These are phyloP conservation scores for Leishmania braziliensis DNA, from an alignment of 208 protist species.

Conservation along the genomic window DNA sequence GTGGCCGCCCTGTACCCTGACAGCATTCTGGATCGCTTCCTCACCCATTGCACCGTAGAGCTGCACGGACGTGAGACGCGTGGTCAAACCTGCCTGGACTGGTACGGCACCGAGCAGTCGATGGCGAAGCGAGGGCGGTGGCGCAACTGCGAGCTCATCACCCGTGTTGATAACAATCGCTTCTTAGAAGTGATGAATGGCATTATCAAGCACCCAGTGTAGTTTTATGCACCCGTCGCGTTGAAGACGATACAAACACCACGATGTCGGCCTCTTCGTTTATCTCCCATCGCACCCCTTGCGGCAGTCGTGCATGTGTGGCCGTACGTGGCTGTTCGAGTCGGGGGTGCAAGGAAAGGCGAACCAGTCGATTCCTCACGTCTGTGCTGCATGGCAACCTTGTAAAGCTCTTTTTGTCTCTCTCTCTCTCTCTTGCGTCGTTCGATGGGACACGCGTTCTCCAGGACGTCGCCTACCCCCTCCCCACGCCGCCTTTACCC, in stretches of 20 bases:
- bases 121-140: constrained; percentile 83
- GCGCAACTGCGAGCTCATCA: constrained; percentile 76
- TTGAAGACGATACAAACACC: background rate
- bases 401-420: background rate
- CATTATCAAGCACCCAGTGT: constrained; percentile 46
- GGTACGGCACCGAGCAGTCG: constrained; percentile 87
- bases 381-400: background rate
- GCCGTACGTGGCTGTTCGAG: background rate
- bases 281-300: background rate
- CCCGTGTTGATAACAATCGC: constrained; percentile 14
- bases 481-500: background rate
- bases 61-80: constrained; percentile 71
- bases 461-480: background rate
- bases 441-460: background rate
- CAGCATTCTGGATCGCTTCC: constrained; percentile 57
- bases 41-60: constrained; percentile 78
- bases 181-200: constrained; percentile 35
- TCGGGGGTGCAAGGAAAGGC: background rate
- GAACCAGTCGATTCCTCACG: background rate
- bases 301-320: background rate
- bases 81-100: constrained; percentile 74
- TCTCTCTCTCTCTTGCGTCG: background rate
- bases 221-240: background rate
- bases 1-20: constrained; percentile 58
- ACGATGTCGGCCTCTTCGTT: background rate